Evolutionary conservation across 805 yeast species (phyloP).

Genomic region (Barnettozyma vustinii): DNA sequence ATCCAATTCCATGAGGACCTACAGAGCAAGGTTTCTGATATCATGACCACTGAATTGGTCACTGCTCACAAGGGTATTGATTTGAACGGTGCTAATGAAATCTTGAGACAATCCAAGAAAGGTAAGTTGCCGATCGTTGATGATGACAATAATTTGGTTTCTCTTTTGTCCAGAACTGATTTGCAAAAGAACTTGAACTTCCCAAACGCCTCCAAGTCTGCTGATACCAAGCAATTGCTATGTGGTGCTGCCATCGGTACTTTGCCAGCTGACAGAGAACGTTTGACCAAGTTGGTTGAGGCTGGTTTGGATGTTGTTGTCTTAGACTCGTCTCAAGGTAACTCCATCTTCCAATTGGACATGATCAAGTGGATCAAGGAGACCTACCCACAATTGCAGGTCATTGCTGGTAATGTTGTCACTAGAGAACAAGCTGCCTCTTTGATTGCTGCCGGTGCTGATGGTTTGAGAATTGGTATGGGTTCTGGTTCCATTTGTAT

Average conservation of each 20-base stretch:
- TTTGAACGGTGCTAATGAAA: slow-evolving; percentile 81
- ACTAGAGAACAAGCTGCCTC: slow-evolving; percentile 98
- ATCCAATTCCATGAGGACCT: slow-evolving; percentile 87
- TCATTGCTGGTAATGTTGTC: slow-evolving; percentile 97
- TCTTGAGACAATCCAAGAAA: slow-evolving; percentile 88
- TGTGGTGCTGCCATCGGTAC: slow-evolving; percentile 99
- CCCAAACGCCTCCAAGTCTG: slow-evolving; percentile 94
- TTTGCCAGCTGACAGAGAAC: slow-evolving; percentile 77
- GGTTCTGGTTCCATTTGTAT: slow-evolving; percentile 99
- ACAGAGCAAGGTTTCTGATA: slow-evolving; percentile 54
- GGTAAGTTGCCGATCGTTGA: slow-evolving; percentile 97
- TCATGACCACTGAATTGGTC: slow-evolving; percentile 87
- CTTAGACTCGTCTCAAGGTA: slow-evolving; percentile 95
- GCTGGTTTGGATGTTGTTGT: slow-evolving; percentile 98
- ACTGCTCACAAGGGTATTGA: slow-evolving; percentile 81
- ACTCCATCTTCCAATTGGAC: slow-evolving; percentile 89
- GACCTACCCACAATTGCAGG: slow-evolving; percentile 73
- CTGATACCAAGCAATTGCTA: slow-evolving; percentile 87
- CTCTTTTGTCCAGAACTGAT: slow-evolving; percentile 92
- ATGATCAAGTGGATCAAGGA: slow-evolving; percentile 89
- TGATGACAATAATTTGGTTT: slow-evolving; percentile 63
- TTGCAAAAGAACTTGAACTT: slow-evolving; percentile 90
- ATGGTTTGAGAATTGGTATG: slow-evolving; percentile 98
- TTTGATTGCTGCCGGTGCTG: slow-evolving; percentile 93
- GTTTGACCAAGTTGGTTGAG: slow-evolving; percentile 77